A percentile compares a stretch with the other conserved stretches of the same genome.
Conservation (phyloP, 73 alveolate species). For the Paramecium sexaurelia region DNA sequence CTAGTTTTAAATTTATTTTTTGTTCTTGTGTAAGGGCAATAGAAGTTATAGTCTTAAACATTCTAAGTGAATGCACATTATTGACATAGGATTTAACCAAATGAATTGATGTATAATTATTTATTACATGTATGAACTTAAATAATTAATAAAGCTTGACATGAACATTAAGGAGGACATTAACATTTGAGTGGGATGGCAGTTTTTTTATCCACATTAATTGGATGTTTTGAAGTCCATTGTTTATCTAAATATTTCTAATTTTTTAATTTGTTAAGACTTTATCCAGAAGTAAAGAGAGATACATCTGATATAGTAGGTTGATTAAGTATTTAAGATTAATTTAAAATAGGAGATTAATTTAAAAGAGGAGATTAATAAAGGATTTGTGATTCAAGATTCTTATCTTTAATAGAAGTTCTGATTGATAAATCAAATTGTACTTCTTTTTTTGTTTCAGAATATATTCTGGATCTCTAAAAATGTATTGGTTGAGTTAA, state of each 20-base stretch:
- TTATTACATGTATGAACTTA: neutral
- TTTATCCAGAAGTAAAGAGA: constrained; percentile 7
- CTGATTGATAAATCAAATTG: neutral
- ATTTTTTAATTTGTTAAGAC: neutral
- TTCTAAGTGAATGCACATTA: neutral
- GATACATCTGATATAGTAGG: neutral
- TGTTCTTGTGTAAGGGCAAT: neutral
- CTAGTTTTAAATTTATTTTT: neutral
- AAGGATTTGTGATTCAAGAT: neutral
- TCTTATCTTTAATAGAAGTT: neutral
- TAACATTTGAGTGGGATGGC: neutral
- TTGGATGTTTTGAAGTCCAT: neutral
- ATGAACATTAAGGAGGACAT: neutral
- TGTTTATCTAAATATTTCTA: neutral
- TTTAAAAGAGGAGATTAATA: neutral
- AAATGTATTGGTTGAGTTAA: neutral
- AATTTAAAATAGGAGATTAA: neutral
- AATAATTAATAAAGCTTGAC: neutral
- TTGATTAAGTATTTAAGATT: neutral
- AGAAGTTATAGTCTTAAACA: neutral
- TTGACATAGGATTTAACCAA: neutral
- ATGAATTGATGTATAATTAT: neutral
- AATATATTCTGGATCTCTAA: neutral
- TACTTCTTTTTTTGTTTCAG: neutral
- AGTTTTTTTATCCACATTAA: neutral